Percentiles rank a stretch among this genome's conserved stretches.
Conservation (phyloP, 257 asterid genomes). For the Gentiana macrophylla region DNA sequence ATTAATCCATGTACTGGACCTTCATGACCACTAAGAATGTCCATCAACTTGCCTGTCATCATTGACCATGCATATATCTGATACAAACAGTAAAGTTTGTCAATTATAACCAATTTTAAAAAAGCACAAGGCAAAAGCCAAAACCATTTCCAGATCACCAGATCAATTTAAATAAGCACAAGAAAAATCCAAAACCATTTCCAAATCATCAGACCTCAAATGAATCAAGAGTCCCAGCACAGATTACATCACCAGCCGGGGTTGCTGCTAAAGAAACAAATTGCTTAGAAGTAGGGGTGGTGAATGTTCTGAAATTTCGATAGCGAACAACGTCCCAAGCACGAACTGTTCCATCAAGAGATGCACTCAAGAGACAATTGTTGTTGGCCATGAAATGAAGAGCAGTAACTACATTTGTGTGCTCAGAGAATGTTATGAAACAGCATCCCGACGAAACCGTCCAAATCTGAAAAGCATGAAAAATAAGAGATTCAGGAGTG, state of each 20-base stretch:
- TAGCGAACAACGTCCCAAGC: constrained; percentile 98
- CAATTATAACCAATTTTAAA: constrained; percentile 20
- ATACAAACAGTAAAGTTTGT: constrained; percentile 5
- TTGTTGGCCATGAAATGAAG: constrained; percentile 84
- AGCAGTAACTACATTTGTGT: constrained; percentile 88
- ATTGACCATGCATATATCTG: constrained; percentile 98
- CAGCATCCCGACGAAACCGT: constrained; percentile 87
- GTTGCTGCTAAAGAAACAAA: constrained; percentile 89
- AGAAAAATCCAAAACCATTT: background rate
- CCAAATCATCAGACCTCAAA: constrained; percentile 62
- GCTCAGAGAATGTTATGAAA: constrained; percentile 89
- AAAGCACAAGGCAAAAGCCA: constrained; percentile 6
- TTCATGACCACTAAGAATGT: constrained; percentile 93
- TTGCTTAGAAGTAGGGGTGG: constrained; percentile 87
- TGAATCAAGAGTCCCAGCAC: constrained; percentile 98
- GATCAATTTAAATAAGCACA: too few relatives aligned
- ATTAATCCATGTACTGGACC: constrained; percentile 97
- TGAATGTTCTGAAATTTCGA: constrained; percentile 87
- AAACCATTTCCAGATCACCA: too few relatives aligned
- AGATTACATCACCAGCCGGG: constrained; percentile 95
- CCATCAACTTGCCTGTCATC: constrained; percentile 91
- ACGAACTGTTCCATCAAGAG: constrained; percentile 96
- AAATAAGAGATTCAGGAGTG: background rate
- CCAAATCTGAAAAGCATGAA: constrained; percentile 67
- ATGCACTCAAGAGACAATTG: constrained; percentile 88